Percentiles rank a stretch among this genome's conserved stretches.
phyloP scores from a whole-genome alignment of 805 yeast genomes.

The Saccharomycopsis guyanensis region DNA sequence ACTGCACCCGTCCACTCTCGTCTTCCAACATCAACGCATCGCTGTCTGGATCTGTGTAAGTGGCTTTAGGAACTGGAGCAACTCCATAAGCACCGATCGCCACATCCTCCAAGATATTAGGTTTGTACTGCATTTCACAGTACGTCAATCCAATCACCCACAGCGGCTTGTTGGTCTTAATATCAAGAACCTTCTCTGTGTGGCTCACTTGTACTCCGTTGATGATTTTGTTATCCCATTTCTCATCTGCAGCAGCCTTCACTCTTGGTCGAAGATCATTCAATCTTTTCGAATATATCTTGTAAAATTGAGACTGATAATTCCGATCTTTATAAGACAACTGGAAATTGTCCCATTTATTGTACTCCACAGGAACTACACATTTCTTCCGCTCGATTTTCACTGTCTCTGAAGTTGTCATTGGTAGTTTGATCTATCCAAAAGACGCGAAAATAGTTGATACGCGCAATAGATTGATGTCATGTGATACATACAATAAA shows the following conservation, averaged over 20 bases:
- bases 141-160: constrained; percentile 88
- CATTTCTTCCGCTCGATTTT: not conserved
- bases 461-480: too few relatives aligned
- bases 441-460: too few relatives aligned
- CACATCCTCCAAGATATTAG: constrained; percentile 78
- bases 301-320: constrained; percentile 51
- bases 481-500: too few relatives aligned
- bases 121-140: constrained; percentile 76
- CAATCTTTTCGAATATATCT: constrained; percentile 49
- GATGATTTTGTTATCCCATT: constrained; percentile 50
- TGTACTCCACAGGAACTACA: constrained; percentile 14
- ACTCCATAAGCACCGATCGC: constrained; percentile 42
- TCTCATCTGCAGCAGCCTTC: constrained; percentile 36
- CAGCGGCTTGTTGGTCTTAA: constrained; percentile 50
- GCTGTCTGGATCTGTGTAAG: constrained; percentile 47
- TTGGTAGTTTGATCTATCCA: not conserved
- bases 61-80: constrained; percentile 31
- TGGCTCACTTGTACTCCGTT: constrained; percentile 31
- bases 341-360: constrained; percentile 22
- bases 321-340: constrained; percentile 31
- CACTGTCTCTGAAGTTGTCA: not conserved
- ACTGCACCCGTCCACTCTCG: constrained; percentile 78
- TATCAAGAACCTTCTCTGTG: constrained; percentile 52
- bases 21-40: constrained; percentile 78
- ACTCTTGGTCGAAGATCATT: constrained; percentile 40